A percentile compares a stretch with the other conserved stretches of the same genome.
phyloP scores from a whole-genome alignment of 805 yeast species.

The Teunomyces stri region DNA sequence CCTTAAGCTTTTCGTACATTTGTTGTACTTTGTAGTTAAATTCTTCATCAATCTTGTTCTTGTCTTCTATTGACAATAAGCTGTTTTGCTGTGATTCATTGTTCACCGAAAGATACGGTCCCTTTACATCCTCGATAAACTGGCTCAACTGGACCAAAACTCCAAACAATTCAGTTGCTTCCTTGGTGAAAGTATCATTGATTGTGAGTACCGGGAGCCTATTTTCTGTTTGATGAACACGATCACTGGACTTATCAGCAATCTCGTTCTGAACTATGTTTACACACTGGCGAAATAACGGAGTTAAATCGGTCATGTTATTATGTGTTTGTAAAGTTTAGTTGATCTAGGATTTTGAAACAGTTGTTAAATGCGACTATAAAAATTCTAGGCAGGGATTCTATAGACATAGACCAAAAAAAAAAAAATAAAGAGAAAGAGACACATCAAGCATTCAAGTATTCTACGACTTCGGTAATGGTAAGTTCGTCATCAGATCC shows the following conservation, averaged over 20 bases:
- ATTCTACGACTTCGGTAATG: conserved; percentile 28
- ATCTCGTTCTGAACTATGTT: conserved; percentile 40
- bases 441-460: conserved; percentile 21
- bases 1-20: conserved; percentile 48
- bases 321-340: neutral
- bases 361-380: too few species aligned
- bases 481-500: conserved; percentile 19
- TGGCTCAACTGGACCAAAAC: conserved; percentile 28
- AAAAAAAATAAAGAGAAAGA: neutral
- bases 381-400: too few species aligned
- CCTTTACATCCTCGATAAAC: conserved; percentile 32
- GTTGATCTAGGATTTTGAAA: neutral
- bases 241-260: conserved; percentile 6
- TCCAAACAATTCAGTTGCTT: conserved; percentile 34
- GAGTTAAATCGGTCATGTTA: conserved; percentile 48
- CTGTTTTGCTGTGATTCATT: conserved; percentile 13
- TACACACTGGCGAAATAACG: conserved; percentile 47
- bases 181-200: conserved; percentile 41
- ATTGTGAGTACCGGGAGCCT: conserved; percentile 12
- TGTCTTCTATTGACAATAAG: conserved; percentile 44
- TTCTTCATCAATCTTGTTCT: conserved; percentile 56
- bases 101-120: conserved; percentile 29
- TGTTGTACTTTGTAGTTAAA: conserved; percentile 51
- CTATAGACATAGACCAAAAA: too few species aligned
- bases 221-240: conserved; percentile 8